These are phyloP conservation scores for Penicillium corylophilum DNA, from an alignment of 2,329 filamentous ascomycete species.

Conservation along the genomic window DNA sequence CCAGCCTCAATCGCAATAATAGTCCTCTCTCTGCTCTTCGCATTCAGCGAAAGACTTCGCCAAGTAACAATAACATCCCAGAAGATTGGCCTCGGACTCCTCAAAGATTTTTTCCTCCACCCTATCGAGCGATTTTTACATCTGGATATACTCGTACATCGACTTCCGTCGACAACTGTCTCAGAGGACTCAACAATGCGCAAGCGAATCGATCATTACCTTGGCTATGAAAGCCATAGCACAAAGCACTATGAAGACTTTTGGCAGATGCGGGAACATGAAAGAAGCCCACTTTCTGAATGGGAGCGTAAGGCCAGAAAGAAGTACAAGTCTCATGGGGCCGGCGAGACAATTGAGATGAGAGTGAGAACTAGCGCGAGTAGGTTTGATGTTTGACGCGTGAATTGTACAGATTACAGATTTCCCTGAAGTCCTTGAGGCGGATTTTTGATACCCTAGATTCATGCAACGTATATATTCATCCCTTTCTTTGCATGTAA, in stretches of 20 bases:
- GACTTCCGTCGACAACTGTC: slow-evolving; percentile 5
- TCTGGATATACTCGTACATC: slow-evolving; percentile 7
- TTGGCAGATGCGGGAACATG: slow-evolving; percentile 28
- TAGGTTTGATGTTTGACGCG: slow-evolving; percentile 2
- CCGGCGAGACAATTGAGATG: slow-evolving; percentile 7
- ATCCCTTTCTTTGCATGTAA: too few relatives aligned
- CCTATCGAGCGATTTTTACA: slow-evolving; percentile 19
- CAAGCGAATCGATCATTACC: slow-evolving; percentile 27
- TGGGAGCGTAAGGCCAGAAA: slow-evolving; percentile 5
- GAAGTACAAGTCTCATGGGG: slow-evolving; percentile 7
- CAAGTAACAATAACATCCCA: slow-evolving; percentile 23
- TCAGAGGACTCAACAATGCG: slow-evolving; percentile 23
- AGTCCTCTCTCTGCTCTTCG: slow-evolving; percentile 52
- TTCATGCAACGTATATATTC: too few relatives aligned
- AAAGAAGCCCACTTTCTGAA: slow-evolving; percentile 4
- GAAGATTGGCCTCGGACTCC: slow-evolving; percentile 24
- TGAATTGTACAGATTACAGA: background rate
- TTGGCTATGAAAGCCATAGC: slow-evolving; percentile 20
- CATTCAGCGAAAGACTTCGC: slow-evolving; percentile 49
- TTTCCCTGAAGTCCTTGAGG: background rate
- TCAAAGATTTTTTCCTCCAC: slow-evolving; percentile 23
- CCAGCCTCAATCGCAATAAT: slow-evolving; percentile 55
- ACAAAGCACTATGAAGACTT: slow-evolving; percentile 31
- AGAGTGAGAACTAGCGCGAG: slow-evolving; percentile 5
- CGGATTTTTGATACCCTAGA: background rate